Evolutionary conservation across 768 basidiomycete genomes (phyloP), one percentile per base, ranked within the genome.

Genomic region (Russula griseocarnosa): DNA sequence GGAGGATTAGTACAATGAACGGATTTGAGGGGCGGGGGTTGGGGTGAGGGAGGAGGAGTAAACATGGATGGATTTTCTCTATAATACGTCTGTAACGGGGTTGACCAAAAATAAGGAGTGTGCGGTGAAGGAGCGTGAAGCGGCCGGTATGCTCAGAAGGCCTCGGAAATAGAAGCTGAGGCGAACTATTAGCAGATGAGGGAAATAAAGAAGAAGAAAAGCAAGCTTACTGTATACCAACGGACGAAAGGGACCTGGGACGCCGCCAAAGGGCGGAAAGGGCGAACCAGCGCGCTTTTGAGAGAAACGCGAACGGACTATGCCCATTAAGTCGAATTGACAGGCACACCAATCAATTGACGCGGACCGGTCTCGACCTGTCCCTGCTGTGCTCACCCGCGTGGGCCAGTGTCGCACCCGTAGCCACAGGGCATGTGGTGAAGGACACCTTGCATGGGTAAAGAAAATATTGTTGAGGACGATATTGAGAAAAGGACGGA

Each of bases 41-140:
- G 63, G 2, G 79, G 79, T 6, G 82, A 81, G 5, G 79, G 75
- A 52, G 76, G 75, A 24, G 76, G 76, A 20, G 76, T 78, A 61
- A 77, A 77, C 76, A 77, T 77, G 13, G 22, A 38, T 16, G 18
- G 13, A 5, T 30, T 22, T 47, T 20, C n/a, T 34, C 32, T 6
- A 22, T 0, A 0, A 36, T 13, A 11, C 2, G 46, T 32, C 36
- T 28, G 30, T 36, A 36, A 5, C 16, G 26, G 24, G 26, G 28
- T 50, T 13, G 49, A 50, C 16, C 49, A 50, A 24, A 10, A 28
- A 30, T 59, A 68, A 62, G 14, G 65, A 66, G 42, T 42, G 65
- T 67, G 55, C 42, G 28, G 13, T n/a, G 38, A 65, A 65, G 38
- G 63, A 65, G n/a, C 11, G 63, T 58, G 20, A 34, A 30, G 51